A percentile compares a stretch with the other conserved stretches of the same genome.
phyloP scores from a whole-genome alignment of 306 rosid genomes.

The Arachis hypogaea region DNA sequence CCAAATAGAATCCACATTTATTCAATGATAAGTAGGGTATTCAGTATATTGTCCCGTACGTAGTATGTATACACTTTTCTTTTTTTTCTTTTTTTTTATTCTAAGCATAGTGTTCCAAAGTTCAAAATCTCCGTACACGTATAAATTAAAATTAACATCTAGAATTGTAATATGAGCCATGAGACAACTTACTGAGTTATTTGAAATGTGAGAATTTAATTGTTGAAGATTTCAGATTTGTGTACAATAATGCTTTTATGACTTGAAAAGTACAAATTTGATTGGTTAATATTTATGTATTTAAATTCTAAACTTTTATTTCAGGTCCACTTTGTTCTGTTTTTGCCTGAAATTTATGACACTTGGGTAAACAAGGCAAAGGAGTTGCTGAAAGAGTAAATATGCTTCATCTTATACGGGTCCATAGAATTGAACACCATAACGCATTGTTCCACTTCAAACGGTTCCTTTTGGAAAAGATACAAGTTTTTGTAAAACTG shows the following conservation, averaged over 20 bases:
- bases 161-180: not conserved
- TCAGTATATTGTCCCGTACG: too few relatives aligned
- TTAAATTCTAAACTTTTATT: constrained; percentile 12
- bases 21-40: too few relatives aligned
- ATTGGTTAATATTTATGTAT: constrained; percentile 8
- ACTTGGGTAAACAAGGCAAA: constrained; percentile 66
- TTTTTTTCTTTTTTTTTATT: not conserved
- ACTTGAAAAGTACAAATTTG: not conserved
- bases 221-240: not conserved
- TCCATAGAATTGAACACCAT: constrained; percentile 8
- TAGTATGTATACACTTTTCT: too few relatives aligned
- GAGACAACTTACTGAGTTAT: not conserved
- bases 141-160: not conserved
- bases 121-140: not conserved
- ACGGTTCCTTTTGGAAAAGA: constrained; percentile 10
- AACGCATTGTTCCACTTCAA: constrained; percentile 6
- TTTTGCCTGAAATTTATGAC: constrained; percentile 55
- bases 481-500: constrained; percentile 8
- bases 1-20: too few relatives aligned
- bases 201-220: constrained; percentile 1
- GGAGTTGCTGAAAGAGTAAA: constrained; percentile 58
- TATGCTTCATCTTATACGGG: not conserved
- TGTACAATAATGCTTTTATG: not conserved
- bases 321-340: constrained; percentile 86
- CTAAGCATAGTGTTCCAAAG: not conserved